Evolutionary conservation across 257 asterid species (phyloP).

Genomic region (Solanum rostratum): DNA sequence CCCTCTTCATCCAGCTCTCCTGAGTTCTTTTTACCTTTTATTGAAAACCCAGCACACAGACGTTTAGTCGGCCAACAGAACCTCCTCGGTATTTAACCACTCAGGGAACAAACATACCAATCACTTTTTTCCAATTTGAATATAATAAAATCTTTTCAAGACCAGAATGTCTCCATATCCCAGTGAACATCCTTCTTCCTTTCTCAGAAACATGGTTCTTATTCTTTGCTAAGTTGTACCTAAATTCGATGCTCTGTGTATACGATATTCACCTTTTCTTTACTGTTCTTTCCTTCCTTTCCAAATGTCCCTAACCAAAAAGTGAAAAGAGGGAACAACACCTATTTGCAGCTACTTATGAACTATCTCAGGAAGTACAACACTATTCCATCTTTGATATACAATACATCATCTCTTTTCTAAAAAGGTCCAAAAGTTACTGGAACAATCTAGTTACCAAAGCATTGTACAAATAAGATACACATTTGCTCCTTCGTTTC

Average conservation of each 20-base stretch:
- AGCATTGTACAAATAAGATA: neutral
- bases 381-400: neutral
- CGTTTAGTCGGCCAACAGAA: neutral
- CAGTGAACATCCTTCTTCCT: neutral
- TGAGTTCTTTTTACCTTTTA: neutral
- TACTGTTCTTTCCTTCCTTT: neutral
- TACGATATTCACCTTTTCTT: neutral
- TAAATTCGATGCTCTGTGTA: neutral
- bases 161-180: neutral
- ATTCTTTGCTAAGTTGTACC: neutral
- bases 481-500: neutral
- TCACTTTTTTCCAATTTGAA: neutral
- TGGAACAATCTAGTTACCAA: neutral
- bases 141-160: neutral
- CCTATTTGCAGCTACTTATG: neutral
- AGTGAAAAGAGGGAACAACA: neutral
- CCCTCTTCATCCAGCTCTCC: neutral
- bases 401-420: neutral
- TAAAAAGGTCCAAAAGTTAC: neutral
- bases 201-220: neutral
- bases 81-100: neutral
- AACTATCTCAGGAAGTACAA: neutral
- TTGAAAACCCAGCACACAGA: neutral
- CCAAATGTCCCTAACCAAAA: neutral
- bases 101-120: neutral